Conservation (phyloP, 768 basidiomycete species). For the Mycena epipterygia region DNA sequence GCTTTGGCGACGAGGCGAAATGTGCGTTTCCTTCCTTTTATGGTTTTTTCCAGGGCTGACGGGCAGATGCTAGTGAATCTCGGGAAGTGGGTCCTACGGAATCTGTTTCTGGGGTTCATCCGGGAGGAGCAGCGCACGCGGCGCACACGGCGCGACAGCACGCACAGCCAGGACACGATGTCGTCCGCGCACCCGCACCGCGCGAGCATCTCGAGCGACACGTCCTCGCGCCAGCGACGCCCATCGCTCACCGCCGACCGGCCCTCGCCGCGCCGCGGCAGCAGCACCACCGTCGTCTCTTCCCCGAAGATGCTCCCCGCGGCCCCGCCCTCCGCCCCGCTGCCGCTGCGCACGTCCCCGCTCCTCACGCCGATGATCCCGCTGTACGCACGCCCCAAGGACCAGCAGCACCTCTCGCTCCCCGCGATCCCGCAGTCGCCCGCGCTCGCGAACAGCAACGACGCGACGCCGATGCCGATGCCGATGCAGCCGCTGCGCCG, state of each 20-base stretch:
- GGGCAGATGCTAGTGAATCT: constrained; percentile 76
- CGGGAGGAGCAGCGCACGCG: constrained; percentile 71
- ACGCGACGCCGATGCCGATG: constrained; percentile 51
- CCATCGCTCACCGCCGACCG: constrained; percentile 46
- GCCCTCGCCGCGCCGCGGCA: constrained; percentile 32
- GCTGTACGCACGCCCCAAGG: constrained; percentile 46
- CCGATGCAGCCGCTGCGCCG: constrained; percentile 43
- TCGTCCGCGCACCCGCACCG: constrained; percentile 37
- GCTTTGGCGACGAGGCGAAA: constrained; percentile 84
- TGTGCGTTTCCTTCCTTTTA: constrained; percentile 61
- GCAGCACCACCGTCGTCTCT: constrained; percentile 64
- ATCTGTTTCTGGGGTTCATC: constrained; percentile 86
- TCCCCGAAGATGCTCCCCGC: constrained; percentile 79
- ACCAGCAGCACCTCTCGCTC: constrained; percentile 40
- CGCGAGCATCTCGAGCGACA: constrained; percentile 36
- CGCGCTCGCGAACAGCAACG: constrained; percentile 37
- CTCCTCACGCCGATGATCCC: constrained; percentile 74
- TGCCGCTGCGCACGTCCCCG: constrained; percentile 76
- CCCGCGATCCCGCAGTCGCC: constrained; percentile 63
- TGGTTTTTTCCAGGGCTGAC: constrained; percentile 24
- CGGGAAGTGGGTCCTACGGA: constrained; percentile 91
- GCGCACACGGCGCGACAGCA: constrained; percentile 49
- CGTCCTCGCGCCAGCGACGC: constrained; percentile 33
- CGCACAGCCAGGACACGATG: constrained; percentile 41
- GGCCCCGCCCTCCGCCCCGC: constrained; percentile 65